Evolutionary conservation across 2,329 filamentous ascomycete species (phyloP), one percentile per base, ranked within the genome.

Genomic region (Zalaria sp.): DNA sequence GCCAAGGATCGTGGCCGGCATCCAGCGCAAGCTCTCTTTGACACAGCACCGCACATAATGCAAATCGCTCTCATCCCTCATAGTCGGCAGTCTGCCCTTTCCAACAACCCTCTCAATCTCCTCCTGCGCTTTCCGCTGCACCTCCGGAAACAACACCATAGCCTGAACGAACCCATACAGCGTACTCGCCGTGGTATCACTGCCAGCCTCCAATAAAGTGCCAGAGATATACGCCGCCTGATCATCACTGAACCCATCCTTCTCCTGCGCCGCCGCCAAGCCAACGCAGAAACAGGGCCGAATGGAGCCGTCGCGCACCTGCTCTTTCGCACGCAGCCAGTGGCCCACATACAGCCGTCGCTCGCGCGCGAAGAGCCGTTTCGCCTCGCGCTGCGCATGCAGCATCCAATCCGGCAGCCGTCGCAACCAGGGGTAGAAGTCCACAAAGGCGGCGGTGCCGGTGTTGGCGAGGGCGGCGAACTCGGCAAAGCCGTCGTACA

Each of bases 341-440:
- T 59, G 48, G n/a, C 53, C 50, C 1, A 60, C 40, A 18, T 59
- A 60, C 0, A 60, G 51, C 29, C 51, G 44, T 38, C 51, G 54
- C 34, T 60, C 56, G 38, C 58, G 51, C 7, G 52, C 51, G 35
- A 55, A 56, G 5, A 56, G 47, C 4, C 47, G 44, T 36, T 53
- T 49, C 0, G 5, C 53, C 34, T 43, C 59, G 58, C 5, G 57
- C 51, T 56, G 34, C 53, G 47, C 2, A 44, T 43, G 2, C 49
- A 43, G 56, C 57, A 58, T 27, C 57, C 53, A 47, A 42, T 58
- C 50, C 1, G 58, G 57, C 1, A 60, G 47, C 5, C 27, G 34
- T 18, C 69, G 64, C 8, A 77, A 54, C 69, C 69, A 74, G 25
- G 69, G 73, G 49, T 72, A 75, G 0, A 57, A 66, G 51, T 39